These are phyloP conservation scores for Oropetium thomaeum DNA, from an alignment of 176 grass and related monocot species.

Conservation along the genomic window DNA sequence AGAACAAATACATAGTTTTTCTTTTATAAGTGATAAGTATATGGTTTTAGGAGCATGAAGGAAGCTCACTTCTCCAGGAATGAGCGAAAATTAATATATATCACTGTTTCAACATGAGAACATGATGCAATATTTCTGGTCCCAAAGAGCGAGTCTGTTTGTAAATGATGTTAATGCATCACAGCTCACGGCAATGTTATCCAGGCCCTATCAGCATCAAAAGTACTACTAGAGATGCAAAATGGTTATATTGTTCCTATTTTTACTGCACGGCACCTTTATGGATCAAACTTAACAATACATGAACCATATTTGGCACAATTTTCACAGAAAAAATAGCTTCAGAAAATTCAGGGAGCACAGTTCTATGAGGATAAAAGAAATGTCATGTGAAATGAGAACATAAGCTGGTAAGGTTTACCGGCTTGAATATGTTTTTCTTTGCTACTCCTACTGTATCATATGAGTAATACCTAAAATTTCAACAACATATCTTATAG, in stretches of 20 bases:
- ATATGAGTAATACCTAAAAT: slow-evolving; percentile 10
- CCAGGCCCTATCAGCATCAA: too few species aligned
- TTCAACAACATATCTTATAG: too few species aligned
- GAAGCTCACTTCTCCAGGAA: not conserved
- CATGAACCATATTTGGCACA: not conserved
- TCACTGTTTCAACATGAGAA: slow-evolving; percentile 4
- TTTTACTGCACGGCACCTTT: not conserved
- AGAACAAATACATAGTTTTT: not conserved
- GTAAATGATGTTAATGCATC: not conserved
- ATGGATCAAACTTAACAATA: not conserved
- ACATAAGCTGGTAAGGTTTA: not conserved
- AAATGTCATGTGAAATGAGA: not conserved
- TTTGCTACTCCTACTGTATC: not conserved
- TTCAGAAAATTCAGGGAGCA: not conserved
- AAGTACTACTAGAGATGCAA: not conserved
- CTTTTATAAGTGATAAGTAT: too few species aligned
- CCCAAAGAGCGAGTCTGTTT: not conserved
- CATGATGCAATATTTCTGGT: not conserved
- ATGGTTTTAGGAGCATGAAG: not conserved
- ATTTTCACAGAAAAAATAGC: not conserved
- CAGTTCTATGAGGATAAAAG: not conserved
- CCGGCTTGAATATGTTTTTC: not conserved
- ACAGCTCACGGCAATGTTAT: too few species aligned
- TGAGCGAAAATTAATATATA: not conserved
- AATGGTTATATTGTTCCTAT: not conserved